These are phyloP conservation scores for Tuber indicum DNA, from an alignment of 495 filamentous ascomycete genomes.

Conservation along the genomic window DNA sequence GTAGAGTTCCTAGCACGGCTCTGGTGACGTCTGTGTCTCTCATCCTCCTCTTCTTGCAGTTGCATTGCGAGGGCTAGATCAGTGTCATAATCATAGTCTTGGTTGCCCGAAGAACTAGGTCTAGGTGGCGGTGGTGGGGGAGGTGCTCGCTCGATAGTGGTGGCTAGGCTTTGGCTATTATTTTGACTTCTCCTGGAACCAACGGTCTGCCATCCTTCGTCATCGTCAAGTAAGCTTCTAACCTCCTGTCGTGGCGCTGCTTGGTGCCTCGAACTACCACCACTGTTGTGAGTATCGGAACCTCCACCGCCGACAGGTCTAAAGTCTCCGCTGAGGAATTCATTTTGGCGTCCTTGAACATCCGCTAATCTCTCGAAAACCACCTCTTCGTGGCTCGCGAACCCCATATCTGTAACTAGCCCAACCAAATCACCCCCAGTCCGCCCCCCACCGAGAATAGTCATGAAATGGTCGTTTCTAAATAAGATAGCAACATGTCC, in stretches of 20 bases:
- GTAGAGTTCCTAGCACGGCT: background rate
- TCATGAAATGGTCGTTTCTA: constrained; percentile 94
- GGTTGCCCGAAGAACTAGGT: constrained; percentile 7
- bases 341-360: constrained; percentile 71
- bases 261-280: constrained; percentile 31
- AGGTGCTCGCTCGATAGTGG: constrained; percentile 28
- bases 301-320: constrained; percentile 61
- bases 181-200: constrained; percentile 1
- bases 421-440: constrained; percentile 60
- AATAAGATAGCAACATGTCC: constrained; percentile 83
- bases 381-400: constrained; percentile 78
- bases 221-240: constrained; percentile 27
- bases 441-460: constrained; percentile 58
- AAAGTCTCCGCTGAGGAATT: constrained; percentile 88
- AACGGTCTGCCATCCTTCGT: constrained; percentile 30
- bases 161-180: constrained; percentile 1
- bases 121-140: constrained; percentile 35
- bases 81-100: constrained; percentile 63
- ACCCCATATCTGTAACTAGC: constrained; percentile 87
- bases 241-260: constrained; percentile 17
- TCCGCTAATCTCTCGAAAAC: constrained; percentile 94
- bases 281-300: background rate
- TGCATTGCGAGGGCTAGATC: constrained; percentile 73
- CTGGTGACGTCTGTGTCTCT: constrained; percentile 52
- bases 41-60: constrained; percentile 76